Evolutionary conservation across 2,329 filamentous ascomycete genomes (phyloP), one percentile per base, ranked within the genome.

Genomic region (Zasmidium angulare): DNA sequence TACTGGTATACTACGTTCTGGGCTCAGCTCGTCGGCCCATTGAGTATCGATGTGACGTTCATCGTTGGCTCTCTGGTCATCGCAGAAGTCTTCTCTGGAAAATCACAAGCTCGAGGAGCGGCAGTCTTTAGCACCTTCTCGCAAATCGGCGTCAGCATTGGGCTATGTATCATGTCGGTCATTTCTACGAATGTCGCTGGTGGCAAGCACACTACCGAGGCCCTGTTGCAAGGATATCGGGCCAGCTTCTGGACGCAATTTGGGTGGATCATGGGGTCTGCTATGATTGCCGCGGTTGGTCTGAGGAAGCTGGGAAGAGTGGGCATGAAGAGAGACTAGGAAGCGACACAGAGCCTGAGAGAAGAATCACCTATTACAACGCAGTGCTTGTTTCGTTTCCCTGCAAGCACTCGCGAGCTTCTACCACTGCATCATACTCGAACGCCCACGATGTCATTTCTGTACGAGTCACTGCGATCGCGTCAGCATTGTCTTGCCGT

Each of bases 81-180:
- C 48, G 75, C 77, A 0, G 72, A 69, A 2, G 72, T 72, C 3
- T 79, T 80, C 59, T 74, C 77, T 0, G 53, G 68, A 0, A 68
- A 70, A 36, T 77, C 73, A 1, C 79, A 81, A 56, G 77, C 69
- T 3, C 67, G 80, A 0, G 78, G 76, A 1, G 78, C 78, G 1
- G 77, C 75, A 17, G 78, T 80, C 0, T 80, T 80, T 68, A 79
- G 78, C 56, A 79, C 76, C 0, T 67, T 77, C 50, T 65, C 75
- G 20, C 74, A 81, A 65, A 71, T 80, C 61, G 75, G 78, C 23
- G 75, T 74, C 56, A 71, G 69, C 20, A 71, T 79, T 17, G 74
- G 75, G 3, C 63, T 79, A 12, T 74, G 75, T 1, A 71, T 75
- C 20, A 75, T 63, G 46, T 74, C 69, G 17, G 73, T 77, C 11